Base-by-base conservation (phyloP, 1,139 yeast species). In the Nematodospora anomalae region DNA sequence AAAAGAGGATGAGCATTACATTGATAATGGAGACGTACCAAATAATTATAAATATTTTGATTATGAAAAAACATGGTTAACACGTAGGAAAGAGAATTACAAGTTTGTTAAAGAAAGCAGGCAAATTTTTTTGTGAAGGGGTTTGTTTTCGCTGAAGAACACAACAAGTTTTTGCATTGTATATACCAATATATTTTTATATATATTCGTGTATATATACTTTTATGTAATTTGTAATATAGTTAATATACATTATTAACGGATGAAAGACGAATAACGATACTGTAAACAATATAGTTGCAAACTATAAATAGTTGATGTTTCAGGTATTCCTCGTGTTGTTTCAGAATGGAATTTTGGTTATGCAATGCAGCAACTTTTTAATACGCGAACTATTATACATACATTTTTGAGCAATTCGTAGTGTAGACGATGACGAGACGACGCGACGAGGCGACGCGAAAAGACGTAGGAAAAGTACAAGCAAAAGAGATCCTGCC, bases 1-100 rank as follows among this genome's bases (percentile, higher is more conserved):
- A 32, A 59, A 58, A 35, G 72, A 62, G 40, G 67, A 53, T 35
- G 78, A 35, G 4, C 38, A 25, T 27, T 22, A 7, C 32, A 31
- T 27, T 16, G 41, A 35, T 22, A 46, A 43, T n/a, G 49, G 69
- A 45, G 76, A 71, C 59, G 82, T 72, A 35, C 30, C 30, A 12
- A 70, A 76, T 10, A 77, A 82, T 46, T 83, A 92, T 73, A 80
- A 81, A 55, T 87, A 84, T 61, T 92, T 92, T 61, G 98, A 92
- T 60, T 86, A 81, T 58, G 94, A 87, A 58, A 88, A 84, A 49
- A 78, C 87, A 26, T 92, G 98, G 97, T 69, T 83, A 50, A 83
- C 86, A 34, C 77, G 95, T 52, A 79, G 95, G 52, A 84, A 79
- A 59, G 83, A 86, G 59, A 79, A 80, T 51, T 80, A 77, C 49